Percentiles rank a stretch among this genome's conserved stretches.
phyloP scores from a whole-genome alignment of 164 flowering plant genomes.

The Nymphaea thermarum region DNA sequence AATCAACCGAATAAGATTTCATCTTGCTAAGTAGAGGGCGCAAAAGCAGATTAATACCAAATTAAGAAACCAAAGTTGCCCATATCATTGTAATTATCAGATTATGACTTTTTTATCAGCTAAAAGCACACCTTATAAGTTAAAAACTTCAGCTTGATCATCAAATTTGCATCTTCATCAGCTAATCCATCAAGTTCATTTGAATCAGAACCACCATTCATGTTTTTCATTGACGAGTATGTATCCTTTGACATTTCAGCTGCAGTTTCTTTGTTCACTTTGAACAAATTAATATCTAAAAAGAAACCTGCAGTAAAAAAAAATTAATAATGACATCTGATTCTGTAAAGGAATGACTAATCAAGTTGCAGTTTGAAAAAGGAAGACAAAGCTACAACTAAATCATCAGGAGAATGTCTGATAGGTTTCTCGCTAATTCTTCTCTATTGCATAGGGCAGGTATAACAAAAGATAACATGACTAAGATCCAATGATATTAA shows the following conservation, averaged over 20 bases:
- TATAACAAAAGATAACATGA: not conserved
- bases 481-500: not conserved
- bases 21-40: no score
- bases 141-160: constrained; percentile 90
- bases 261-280: constrained; percentile 49
- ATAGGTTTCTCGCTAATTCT: not conserved
- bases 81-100: no score
- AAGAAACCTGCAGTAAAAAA: constrained; percentile 55
- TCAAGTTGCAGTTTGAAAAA: not conserved
- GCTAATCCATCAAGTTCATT: constrained; percentile 44
- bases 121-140: constrained; percentile 63
- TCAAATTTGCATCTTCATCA: constrained; percentile 87
- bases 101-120: no score
- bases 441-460: not conserved
- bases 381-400: not conserved
- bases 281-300: constrained; percentile 80
- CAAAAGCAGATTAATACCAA: no score
- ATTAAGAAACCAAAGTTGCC: no score
- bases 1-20: no score
- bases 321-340: no score
- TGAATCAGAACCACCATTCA: constrained; percentile 16
- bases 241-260: constrained; percentile 31
- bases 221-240: constrained; percentile 12
- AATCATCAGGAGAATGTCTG: not conserved
- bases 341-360: no score